Evolutionary conservation across 2,329 filamentous ascomycete species (phyloP).

Genomic region (Nemania sp.): DNA sequence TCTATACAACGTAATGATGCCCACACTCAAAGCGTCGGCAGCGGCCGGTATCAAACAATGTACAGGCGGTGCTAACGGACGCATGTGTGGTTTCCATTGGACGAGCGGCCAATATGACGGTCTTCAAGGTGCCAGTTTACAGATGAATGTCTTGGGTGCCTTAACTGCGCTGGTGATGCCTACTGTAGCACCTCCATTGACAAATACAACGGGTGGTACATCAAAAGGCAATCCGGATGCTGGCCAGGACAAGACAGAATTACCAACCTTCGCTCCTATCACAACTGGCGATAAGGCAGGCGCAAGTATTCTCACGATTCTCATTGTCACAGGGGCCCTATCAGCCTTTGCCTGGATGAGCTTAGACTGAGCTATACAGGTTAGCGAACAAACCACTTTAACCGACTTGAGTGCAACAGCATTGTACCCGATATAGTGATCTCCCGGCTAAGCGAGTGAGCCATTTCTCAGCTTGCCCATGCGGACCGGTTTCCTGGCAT

Average conservation of each 20-base stretch:
- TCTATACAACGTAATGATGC: conserved; percentile 58
- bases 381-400: background rate
- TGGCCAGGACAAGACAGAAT: conserved; percentile 43
- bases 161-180: conserved; percentile 48
- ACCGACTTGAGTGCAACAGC: background rate
- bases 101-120: conserved; percentile 46
- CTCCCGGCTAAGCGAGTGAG: background rate
- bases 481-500: background rate
- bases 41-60: conserved; percentile 65
- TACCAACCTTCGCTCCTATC: conserved; percentile 40
- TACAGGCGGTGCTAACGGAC: conserved; percentile 60
- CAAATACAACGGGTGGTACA: conserved; percentile 56
- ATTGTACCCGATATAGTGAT: background rate
- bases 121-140: conserved; percentile 57
- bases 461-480: background rate
- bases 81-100: conserved; percentile 70
- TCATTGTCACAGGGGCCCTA: conserved; percentile 48
- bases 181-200: conserved; percentile 49
- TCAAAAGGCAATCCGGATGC: conserved; percentile 50
- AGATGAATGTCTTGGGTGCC: conserved; percentile 60
- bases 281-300: conserved; percentile 53
- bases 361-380: conserved; percentile 32
- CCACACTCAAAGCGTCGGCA: conserved; percentile 62
- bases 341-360: conserved; percentile 58
- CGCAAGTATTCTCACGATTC: conserved; percentile 53